Evolutionary conservation across 2,329 filamentous ascomycete genomes (phyloP).

Genomic region (Sporothrix curviconia): DNA sequence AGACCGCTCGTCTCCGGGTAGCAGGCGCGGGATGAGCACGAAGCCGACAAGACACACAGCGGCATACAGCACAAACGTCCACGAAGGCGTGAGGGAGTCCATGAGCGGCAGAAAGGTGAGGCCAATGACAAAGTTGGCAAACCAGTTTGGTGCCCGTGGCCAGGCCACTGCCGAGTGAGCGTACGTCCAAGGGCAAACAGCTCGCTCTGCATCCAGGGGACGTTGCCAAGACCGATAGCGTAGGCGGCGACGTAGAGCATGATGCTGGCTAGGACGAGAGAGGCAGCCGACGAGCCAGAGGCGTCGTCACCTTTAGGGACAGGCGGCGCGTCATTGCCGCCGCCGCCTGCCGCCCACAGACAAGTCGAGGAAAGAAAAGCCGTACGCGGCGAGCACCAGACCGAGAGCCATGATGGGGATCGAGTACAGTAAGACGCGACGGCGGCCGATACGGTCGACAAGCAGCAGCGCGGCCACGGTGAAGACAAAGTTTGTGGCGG

Average conservation of each 20-base stretch:
- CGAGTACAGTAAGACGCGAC: conserved; percentile 73
- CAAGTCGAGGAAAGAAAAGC: conserved; percentile 61
- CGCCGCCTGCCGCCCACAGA: conserved; percentile 8
- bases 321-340: background rate
- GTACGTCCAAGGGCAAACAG: conserved; percentile 73
- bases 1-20: conserved; percentile 85
- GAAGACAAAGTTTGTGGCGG: conserved; percentile 75
- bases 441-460: conserved; percentile 73
- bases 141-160: conserved; percentile 82
- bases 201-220: conserved; percentile 95
- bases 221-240: conserved; percentile 80
- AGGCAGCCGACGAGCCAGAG: conserved; percentile 25
- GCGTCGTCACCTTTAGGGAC: background rate
- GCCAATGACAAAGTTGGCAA: conserved; percentile 76
- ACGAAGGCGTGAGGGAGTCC: conserved; percentile 63
- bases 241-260: conserved; percentile 81
- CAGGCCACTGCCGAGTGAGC: conserved; percentile 64
- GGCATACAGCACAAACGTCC: conserved; percentile 79
- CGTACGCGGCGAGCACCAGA: conserved; percentile 62
- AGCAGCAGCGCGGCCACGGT: conserved; percentile 67
- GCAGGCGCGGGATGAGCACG: conserved; percentile 59
- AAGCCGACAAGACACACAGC: conserved; percentile 63
- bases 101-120: conserved; percentile 85
- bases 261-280: conserved; percentile 65
- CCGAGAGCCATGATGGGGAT: conserved; percentile 78